Conservation (phyloP, 2,329 filamentous ascomycete genomes). For the Dendryphion nanum region DNA sequence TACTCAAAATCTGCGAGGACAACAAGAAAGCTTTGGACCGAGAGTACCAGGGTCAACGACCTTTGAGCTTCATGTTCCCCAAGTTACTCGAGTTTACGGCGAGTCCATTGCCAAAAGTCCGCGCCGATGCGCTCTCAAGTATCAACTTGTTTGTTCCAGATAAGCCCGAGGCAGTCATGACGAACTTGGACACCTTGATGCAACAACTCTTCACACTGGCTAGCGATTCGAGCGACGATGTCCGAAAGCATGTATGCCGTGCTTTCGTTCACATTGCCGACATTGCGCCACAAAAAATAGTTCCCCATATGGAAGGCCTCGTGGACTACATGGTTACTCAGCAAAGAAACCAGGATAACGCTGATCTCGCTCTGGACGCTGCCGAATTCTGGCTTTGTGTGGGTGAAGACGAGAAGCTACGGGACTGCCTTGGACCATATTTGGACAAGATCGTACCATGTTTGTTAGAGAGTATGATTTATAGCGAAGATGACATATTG, state of each 20-base stretch:
- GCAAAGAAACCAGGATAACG: conserved; percentile 76
- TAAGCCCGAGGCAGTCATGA: conserved; percentile 77
- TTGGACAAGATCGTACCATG: conserved; percentile 85
- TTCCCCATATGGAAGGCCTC: conserved; percentile 81
- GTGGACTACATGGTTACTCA: conserved; percentile 93
- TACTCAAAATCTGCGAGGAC: conserved; percentile 96
- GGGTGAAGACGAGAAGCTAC: conserved; percentile 80
- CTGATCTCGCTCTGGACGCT: conserved; percentile 88
- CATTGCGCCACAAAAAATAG: conserved; percentile 82
- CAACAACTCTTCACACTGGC: conserved; percentile 80
- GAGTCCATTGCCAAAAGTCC: conserved; percentile 72
- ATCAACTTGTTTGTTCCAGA: conserved; percentile 91
- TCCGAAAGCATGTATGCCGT: conserved; percentile 89
- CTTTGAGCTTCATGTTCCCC: conserved; percentile 83
- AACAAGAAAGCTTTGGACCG: conserved; percentile 83
- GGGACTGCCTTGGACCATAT: conserved; percentile 72
- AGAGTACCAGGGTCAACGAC: conserved; percentile 84
- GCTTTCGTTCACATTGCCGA: conserved; percentile 92
- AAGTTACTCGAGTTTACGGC: conserved; percentile 86
- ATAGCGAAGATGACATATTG: conserved; percentile 88
- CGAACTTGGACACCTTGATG: conserved; percentile 77
- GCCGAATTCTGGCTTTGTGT: conserved; percentile 97
- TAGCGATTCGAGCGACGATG: conserved; percentile 73
- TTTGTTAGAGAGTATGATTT: conserved; percentile 91
- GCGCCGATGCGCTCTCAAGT: conserved; percentile 73